Evolutionary conservation across 306 rosid genomes (phyloP).

Genomic region (Boehmeria nivea): DNA sequence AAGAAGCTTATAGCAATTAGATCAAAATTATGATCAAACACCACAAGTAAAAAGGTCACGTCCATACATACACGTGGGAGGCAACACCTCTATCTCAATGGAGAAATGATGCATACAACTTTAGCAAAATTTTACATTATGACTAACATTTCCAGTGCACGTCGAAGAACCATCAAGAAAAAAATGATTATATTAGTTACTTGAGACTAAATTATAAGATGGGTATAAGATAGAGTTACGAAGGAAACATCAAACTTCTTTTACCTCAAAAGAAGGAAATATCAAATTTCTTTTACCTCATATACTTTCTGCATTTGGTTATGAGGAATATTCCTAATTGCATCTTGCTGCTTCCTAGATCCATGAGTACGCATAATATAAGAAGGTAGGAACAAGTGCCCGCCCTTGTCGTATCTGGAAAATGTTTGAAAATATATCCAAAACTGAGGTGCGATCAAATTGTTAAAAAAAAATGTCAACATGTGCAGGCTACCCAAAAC

Average conservation of each 20-base stretch:
- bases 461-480: not conserved
- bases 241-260: constrained; percentile 11
- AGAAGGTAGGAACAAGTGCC: constrained; percentile 82
- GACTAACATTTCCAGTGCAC: not conserved
- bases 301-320: constrained; percentile 68
- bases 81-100: too few species aligned
- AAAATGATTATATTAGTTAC: not conserved
- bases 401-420: constrained; percentile 78
- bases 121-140: too few species aligned
- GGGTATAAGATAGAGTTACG: not conserved
- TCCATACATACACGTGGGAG: too few species aligned
- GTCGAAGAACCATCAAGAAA: not conserved
- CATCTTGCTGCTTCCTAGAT: constrained; percentile 67
- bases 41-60: too few species aligned
- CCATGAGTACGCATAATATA: constrained; percentile 91
- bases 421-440: constrained; percentile 11
- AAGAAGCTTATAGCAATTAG: not conserved
- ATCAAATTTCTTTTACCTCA: constrained; percentile 44
- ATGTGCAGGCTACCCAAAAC: too few species aligned
- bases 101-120: too few species aligned
- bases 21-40: not conserved
- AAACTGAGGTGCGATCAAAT: not conserved
- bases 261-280: constrained; percentile 7
- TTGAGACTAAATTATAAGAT: not conserved
- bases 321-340: constrained; percentile 46